These are phyloP conservation scores for Beauveria australis DNA, from an alignment of 2,329 filamentous ascomycete species.

Conservation along the genomic window DNA sequence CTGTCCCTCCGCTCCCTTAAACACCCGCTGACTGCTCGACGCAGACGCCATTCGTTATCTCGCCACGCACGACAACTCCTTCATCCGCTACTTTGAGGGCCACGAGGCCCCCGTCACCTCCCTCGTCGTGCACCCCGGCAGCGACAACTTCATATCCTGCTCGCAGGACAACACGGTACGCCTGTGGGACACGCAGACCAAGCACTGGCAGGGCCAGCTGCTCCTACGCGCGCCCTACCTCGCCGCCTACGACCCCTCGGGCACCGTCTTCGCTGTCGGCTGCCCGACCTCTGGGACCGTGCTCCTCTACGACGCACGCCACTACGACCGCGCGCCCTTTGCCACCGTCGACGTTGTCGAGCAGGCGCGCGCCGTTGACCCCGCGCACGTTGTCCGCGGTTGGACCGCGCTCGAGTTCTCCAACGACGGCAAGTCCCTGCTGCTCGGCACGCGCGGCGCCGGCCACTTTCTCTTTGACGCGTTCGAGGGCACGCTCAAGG, in stretches of 20 bases:
- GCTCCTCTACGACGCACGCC: slow-evolving; percentile 85
- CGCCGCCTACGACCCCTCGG: slow-evolving; percentile 84
- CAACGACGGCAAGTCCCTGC: slow-evolving; percentile 83
- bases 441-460: slow-evolving; percentile 73
- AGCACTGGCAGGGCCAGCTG: slow-evolving; percentile 71
- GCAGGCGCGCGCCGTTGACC: slow-evolving; percentile 37
- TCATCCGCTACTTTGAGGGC: slow-evolving; percentile 91
- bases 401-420: slow-evolving; percentile 95
- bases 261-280: slow-evolving; percentile 82
- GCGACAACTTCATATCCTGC: slow-evolving; percentile 87
- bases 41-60: slow-evolving; percentile 76
- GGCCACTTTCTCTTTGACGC: slow-evolving; percentile 93
- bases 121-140: slow-evolving; percentile 74
- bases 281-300: slow-evolving; percentile 72
- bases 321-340: slow-evolving; percentile 89
- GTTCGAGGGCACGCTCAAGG: slow-evolving; percentile 72
- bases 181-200: slow-evolving; percentile 79
- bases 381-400: slow-evolving; percentile 53
- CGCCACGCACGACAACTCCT: slow-evolving; percentile 90
- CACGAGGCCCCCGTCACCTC: slow-evolving; percentile 80
- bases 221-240: slow-evolving; percentile 75
- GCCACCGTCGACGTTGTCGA: slow-evolving; percentile 72
- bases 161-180: slow-evolving; percentile 84
- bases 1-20: no score
- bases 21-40: background rate